Conservation (phyloP, 805 yeast species). For the Cyberlindnera galapagoensis region DNA sequence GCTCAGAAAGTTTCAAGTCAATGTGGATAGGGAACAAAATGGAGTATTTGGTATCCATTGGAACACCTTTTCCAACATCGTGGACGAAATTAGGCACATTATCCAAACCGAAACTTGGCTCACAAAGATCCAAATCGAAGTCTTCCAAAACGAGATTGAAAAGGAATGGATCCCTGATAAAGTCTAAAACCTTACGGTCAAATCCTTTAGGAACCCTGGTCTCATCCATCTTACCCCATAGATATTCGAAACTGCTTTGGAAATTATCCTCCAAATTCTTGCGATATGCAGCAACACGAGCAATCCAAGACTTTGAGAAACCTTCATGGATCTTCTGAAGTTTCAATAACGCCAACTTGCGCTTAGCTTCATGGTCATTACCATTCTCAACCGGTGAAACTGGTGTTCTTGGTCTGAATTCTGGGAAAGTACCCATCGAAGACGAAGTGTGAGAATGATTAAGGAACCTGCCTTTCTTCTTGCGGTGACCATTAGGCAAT, state of each 20-base stretch:
- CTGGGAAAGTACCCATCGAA: constrained; percentile 6
- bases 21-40: constrained; percentile 59
- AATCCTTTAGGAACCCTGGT: constrained; percentile 31
- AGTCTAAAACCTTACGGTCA: constrained; percentile 41
- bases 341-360: neutral
- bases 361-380: neutral
- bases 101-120: constrained; percentile 45
- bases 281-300: constrained; percentile 46
- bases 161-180: constrained; percentile 43
- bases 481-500: constrained; percentile 4
- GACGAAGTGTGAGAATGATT: constrained; percentile 3
- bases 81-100: constrained; percentile 56
- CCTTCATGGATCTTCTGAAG: constrained; percentile 31
- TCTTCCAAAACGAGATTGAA: constrained; percentile 44
- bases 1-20: constrained; percentile 51
- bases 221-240: constrained; percentile 35
- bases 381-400: neutral
- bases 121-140: constrained; percentile 39
- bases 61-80: constrained; percentile 78
- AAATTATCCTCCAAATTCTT: constrained; percentile 34
- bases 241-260: constrained; percentile 30
- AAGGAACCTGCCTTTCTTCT: neutral
- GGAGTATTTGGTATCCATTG: constrained; percentile 61
- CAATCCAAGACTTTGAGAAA: constrained; percentile 65
- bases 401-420: neutral